phyloP scores from a whole-genome alignment of 768 basidiomycete genomes.

The Chalciporus piperatus region DNA sequence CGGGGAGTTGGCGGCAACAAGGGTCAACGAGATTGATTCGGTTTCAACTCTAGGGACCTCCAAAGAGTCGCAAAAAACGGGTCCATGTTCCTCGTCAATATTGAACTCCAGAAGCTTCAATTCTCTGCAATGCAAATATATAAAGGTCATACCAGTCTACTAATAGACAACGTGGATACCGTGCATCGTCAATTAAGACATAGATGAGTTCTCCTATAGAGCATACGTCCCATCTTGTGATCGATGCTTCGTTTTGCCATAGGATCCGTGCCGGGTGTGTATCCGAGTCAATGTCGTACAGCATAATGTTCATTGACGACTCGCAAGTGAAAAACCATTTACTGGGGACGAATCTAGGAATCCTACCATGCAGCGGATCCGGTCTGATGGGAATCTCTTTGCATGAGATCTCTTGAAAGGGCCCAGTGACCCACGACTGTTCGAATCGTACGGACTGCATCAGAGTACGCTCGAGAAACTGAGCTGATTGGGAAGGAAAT shows the following conservation, averaged over 20 bases:
- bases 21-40: not conserved
- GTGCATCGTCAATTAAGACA: not conserved
- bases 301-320: not conserved
- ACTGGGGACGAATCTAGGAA: not conserved
- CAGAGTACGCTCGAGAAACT: constrained; percentile 14
- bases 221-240: not conserved
- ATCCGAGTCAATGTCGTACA: not conserved
- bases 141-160: not conserved
- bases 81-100: not conserved
- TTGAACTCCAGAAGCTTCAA: not conserved
- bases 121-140: not conserved
- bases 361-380: no score
- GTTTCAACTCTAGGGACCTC: not conserved
- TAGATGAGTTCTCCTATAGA: not conserved
- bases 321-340: not conserved
- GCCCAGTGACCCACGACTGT: not conserved
- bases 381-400: not conserved
- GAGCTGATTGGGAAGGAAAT: constrained; percentile 19
- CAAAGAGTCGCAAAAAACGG: not conserved
- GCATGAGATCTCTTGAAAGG: not conserved
- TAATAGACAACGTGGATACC: no score
- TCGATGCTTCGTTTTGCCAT: not conserved
- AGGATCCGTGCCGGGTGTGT: not conserved
- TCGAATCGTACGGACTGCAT: not conserved
- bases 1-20: not conserved